Percentiles rank a stretch among this genome's conserved stretches.
These are phyloP conservation scores for Phytophthora sansomeana DNA, from an alignment of 352 stramenopile genomes.

Conservation along the genomic window DNA sequence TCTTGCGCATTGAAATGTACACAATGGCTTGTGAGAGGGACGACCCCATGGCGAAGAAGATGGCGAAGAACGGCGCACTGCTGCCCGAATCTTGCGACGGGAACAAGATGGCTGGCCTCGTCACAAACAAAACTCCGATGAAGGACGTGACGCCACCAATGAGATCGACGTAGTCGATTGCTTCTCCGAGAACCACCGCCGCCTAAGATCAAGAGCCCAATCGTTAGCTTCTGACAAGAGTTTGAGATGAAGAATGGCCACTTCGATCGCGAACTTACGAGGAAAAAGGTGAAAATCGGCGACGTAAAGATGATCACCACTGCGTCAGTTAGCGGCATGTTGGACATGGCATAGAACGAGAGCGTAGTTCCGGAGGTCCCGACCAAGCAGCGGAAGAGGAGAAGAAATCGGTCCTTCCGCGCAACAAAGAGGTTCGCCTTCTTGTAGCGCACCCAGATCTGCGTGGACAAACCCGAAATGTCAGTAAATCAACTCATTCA, in stretches of 20 bases:
- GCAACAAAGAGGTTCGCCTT: conserved; percentile 46
- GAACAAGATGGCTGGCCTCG: conserved; percentile 59
- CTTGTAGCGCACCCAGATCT: conserved; percentile 47
- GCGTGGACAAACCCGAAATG: not conserved
- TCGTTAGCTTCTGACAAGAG: not conserved
- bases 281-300: conserved; percentile 67
- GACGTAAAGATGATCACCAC: conserved; percentile 74
- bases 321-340: conserved; percentile 75
- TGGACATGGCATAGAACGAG: conserved; percentile 62
- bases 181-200: conserved; percentile 54
- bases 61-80: conserved; percentile 29
- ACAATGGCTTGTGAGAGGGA: conserved; percentile 47
- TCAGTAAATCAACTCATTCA: not conserved
- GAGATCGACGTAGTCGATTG: conserved; percentile 52
- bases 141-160: conserved; percentile 53
- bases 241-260: not conserved
- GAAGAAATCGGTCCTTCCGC: conserved; percentile 33
- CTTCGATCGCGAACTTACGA: conserved; percentile 36
- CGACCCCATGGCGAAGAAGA: conserved; percentile 44
- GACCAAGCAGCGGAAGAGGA: conserved; percentile 59
- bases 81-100: conserved; percentile 13
- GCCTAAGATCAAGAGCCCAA: conserved; percentile 26
- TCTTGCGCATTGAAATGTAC: conserved; percentile 60
- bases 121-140: conserved; percentile 59
- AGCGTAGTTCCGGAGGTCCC: conserved; percentile 52